Percentiles rank a stretch among this genome's conserved stretches.
Evolutionary conservation across 2,329 filamentous ascomycete species (phyloP).

Genomic region (Fusarium sp.): DNA sequence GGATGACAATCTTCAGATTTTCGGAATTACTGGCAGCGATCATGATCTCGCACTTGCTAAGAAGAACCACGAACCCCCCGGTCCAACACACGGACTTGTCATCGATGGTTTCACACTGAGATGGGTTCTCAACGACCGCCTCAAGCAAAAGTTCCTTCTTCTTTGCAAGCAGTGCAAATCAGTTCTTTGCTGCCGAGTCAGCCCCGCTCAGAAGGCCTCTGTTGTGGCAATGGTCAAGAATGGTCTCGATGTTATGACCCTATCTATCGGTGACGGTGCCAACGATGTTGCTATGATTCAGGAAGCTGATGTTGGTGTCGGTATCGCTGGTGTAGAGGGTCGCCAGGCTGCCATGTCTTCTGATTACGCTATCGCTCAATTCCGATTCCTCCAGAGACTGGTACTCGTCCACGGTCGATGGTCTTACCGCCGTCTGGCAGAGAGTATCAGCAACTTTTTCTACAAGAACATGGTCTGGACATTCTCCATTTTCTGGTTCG

Average conservation of each 20-base stretch:
- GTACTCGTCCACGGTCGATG: conserved; percentile 92
- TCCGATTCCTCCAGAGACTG: conserved; percentile 85
- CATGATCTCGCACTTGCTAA: conserved; percentile 84
- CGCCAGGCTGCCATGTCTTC: conserved; percentile 95
- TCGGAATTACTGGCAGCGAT: conserved; percentile 85
- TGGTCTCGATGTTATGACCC: conserved; percentile 94
- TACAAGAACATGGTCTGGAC: conserved; percentile 99
- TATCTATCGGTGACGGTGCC: conserved; percentile 92
- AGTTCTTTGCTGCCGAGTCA: conserved; percentile 96
- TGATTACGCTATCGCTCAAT: conserved; percentile 95
- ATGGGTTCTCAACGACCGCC: conserved; percentile 81
- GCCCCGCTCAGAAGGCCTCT: conserved; percentile 95
- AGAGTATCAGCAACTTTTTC: conserved; percentile 98
- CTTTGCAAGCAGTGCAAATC: conserved; percentile 98
- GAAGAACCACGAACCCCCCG: conserved; percentile 86
- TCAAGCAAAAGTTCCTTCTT: conserved; percentile 93
- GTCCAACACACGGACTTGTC: conserved; percentile 88
- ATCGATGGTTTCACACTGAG: conserved; percentile 96
- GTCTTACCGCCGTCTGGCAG: conserved; percentile 94
- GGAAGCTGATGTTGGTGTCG: conserved; percentile 95
- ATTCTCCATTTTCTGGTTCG: conserved; percentile 96
- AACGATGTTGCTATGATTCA: conserved; percentile 99
- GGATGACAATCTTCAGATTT: conserved; percentile 76
- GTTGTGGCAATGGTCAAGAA: conserved; percentile 96
- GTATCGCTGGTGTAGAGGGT: conserved; percentile 93